Base-by-base conservation (phyloP, 2,329 filamentous ascomycete species). In the Macrophomina pseudophaseolina region DNA sequence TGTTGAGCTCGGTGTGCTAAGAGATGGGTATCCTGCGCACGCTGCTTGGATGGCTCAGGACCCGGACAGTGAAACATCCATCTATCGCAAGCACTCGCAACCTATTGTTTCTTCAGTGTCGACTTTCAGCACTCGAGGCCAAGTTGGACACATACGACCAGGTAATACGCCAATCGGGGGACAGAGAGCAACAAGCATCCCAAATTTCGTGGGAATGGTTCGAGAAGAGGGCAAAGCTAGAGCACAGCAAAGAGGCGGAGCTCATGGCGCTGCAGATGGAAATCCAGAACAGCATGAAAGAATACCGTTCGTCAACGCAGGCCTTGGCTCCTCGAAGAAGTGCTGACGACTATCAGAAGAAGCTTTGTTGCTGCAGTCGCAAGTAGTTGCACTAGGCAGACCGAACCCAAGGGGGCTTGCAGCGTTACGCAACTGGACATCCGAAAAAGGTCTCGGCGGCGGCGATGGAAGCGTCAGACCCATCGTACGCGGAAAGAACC, bases 51-150 rank as follows among this genome's bases (percentile, higher is more conserved):
- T 58, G 4, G 3, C 54, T 4, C 11, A 1, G 1, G 54, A 58
- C 58, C 65, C 66, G 9, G 72, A 73, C 60, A 32, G 18, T 33
- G 69, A 72, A 33, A 64, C 54, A 0, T 56, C 70, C 23, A 68
- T 74, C 1, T 73, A 72, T 44, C 68, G 69, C 28, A 69, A 68
- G 51, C 12, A 67, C 72, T 3, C 56, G 71, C 1, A 71, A 69
- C 18, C 48, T 70, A 1, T 46, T 72, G 3, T 62, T 69, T 42
- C 58, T 69, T 2, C 70, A 70, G 40, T 71, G 69, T 30, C 66
- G 71, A 44, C 64, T 72, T 0, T 32, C 33, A 3, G 33, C 28
- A 9, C 8, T 64, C 0, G 49, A 64, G 3, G 49, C 16, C 5
- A 23, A 64, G 2, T 40, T 64, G 0, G 14, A 54, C 2, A 6